Evolutionary conservation across 1,284 basidiomycete genomes (phyloP), one percentile per base, ranked within the genome.

Genomic region (Anthracocystis panici-leucophaei): DNA sequence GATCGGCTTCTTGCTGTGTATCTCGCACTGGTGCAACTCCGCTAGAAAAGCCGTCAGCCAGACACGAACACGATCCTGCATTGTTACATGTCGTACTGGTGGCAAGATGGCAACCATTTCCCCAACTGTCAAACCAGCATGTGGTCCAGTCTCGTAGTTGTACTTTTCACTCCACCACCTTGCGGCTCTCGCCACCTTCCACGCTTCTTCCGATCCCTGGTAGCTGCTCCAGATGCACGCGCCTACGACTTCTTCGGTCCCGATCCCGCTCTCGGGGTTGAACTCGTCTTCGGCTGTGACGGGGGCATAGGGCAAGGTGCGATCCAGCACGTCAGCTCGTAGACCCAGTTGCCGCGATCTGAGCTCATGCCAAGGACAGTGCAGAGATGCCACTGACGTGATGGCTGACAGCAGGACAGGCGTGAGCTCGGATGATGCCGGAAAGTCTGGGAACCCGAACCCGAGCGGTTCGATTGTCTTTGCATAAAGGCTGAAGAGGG

Each of bases 71-170:
- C 71, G 48, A 31, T 74, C 71, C 18, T 62, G 71, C n/a, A 68
- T 65, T 9, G 52, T 55, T 25, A 74, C 65, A 16, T 68, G 61
- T 14, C 65, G 53, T 4, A 74, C 59, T 0, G 71, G 71, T 16
- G 71, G 71, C 7, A 74, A 51, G 29, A 74, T 74, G 10, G 71
- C 71, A 2, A 74, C 71, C 57, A 74, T 68, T n/a, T 74, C 71
- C 0, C 71, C 71, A 0, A 74, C 71, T 0, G 71, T 74, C 18
- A 68, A 33, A 3, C 71, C 71, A 5, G 61, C 60, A 11, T 65
- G 61, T 18, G 65, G 65, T 0, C 61, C 70, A 3, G 54, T 49
- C 42, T 73, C 71, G 46, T 68, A 74, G 51, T 53, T 65, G 41
- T 57, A 62, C 40, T 65, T 68, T 33, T 74, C 65, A 31, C 65